phyloP scores from a whole-genome alignment of 441 rosid genomes.

The Jatropha podagrica region DNA sequence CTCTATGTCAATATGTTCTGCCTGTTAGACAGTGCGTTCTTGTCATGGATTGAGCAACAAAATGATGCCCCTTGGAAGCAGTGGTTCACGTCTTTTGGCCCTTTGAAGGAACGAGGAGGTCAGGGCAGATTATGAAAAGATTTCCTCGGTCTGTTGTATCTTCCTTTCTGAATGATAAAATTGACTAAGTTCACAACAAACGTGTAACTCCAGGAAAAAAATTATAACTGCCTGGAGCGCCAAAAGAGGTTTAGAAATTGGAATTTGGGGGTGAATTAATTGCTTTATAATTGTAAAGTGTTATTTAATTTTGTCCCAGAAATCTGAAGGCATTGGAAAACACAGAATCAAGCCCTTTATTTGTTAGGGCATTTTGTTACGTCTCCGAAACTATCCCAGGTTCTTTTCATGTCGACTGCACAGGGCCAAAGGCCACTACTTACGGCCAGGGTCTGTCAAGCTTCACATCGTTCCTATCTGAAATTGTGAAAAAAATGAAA shows the following conservation, averaged over 20 bases:
- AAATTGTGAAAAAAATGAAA: neutral
- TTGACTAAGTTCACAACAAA: constrained; percentile 16
- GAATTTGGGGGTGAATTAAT: constrained; percentile 17
- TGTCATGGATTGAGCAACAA: constrained; percentile 95
- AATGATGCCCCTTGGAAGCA: constrained; percentile 96
- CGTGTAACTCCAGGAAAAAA: constrained; percentile 13
- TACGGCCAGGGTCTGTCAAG: neutral
- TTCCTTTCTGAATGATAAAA: constrained; percentile 4
- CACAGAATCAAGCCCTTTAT: constrained; percentile 3
- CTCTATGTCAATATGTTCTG: constrained; percentile 94
- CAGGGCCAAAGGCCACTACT: neutral
- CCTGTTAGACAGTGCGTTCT: constrained; percentile 86
- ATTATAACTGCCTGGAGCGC: constrained; percentile 7
- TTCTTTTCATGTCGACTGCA: neutral
- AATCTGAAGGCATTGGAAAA: constrained; percentile 8
- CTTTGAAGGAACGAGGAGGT: constrained; percentile 58
- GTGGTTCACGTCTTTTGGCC: constrained; percentile 60
- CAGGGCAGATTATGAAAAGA: constrained; percentile 41
- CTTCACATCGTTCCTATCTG: neutral
- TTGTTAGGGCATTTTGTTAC: constrained; percentile 9
- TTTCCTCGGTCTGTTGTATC: neutral
- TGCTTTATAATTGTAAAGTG: constrained; percentile 20
- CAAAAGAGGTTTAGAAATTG: constrained; percentile 23
- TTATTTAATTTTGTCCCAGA: neutral
- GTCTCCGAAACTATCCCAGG: neutral